Percentiles rank a stretch among this genome's conserved stretches.
These are phyloP conservation scores for Amanita rimosa DNA, from an alignment of 768 basidiomycete species.

Conservation along the genomic window DNA sequence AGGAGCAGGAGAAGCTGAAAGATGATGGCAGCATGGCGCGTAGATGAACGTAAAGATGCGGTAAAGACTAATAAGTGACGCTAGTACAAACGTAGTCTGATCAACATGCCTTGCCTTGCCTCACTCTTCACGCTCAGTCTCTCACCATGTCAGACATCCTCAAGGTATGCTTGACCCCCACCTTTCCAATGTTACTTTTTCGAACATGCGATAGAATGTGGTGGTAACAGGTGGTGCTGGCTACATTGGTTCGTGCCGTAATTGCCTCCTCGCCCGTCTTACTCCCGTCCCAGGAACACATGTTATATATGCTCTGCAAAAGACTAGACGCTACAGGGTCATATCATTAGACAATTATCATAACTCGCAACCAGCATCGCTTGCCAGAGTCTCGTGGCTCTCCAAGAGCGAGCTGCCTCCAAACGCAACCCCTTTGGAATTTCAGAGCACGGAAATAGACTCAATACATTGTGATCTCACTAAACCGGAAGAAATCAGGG, in stretches of 20 bases:
- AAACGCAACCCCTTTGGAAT: conserved; percentile 55
- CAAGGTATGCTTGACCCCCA: background rate
- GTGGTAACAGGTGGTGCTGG: conserved; percentile 65
- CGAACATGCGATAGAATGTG: conserved; percentile 37
- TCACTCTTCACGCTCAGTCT: background rate
- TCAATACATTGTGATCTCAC: conserved; percentile 66
- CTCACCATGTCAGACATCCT: conserved; percentile 8
- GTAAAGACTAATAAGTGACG: too few relatives aligned
- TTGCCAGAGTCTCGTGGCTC: conserved; percentile 69
- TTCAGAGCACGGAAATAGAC: conserved; percentile 65
- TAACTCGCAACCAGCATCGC: conserved; percentile 74
- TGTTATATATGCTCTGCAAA: conserved; percentile 76
- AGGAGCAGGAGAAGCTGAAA: conserved; percentile 26
- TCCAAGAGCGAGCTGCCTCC: conserved; percentile 63
- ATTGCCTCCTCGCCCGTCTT: conserved; percentile 6
- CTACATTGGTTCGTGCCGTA: conserved; percentile 62
- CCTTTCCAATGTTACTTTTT: conserved; percentile 6
- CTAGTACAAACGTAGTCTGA: too few relatives aligned
- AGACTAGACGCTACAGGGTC: conserved; percentile 84
- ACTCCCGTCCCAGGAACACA: conserved; percentile 63
- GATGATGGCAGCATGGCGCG: conserved; percentile 19
- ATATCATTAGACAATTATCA: conserved; percentile 92
- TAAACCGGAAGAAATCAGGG: conserved; percentile 53
- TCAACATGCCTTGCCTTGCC: background rate
- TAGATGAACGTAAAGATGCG: conserved; percentile 10